Evolutionary conservation across 768 basidiomycete species (phyloP), one percentile per base, ranked within the genome.

Genomic region (Suillus discolor): DNA sequence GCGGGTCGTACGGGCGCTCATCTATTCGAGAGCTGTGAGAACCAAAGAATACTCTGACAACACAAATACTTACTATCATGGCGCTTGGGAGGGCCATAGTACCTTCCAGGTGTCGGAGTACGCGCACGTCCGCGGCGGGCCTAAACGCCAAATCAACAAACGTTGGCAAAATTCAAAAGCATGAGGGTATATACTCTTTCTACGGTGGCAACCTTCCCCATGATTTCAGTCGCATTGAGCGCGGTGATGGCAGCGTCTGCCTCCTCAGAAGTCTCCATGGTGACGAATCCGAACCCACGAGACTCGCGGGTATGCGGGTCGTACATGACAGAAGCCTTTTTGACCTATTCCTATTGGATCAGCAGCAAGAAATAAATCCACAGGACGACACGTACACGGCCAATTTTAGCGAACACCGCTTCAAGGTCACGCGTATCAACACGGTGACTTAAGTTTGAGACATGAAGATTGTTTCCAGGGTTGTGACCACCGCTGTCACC

Each of bases 81-180:
- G 45, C 92, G 85, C 80, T 96, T 95, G 53, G 95, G 93, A 57
- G 95, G 94, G 0, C 95, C 96, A 68, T 93, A 94, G 85, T 99
- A 99, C 62, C 91, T 82, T 34, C 97, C 97, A 4, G 97, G 97
- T 7, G 97, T 99, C 3, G 97, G 92, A 15, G 94, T 93, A 69
- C 94, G 84, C 20, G 94, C 94, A 67, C 94, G 90, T 64, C 91
- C 94, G 69, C 94, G 90, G 61, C 94, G 91, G 69, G 94, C 94
- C 93, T 94, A 31, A 63, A 25, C 66, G 64, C 8, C 31, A 70
- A 61, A 23, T 60, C 62, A 6, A 62, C 55, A 16, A 70, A 67
- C 45, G 11, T 60, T 11, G 47, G 60, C 34, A 65, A 42, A 60
- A 42, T 42, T 1, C 18, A 42, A 42, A 31, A 42, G 25, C 1